These are phyloP conservation scores for Venturia carpophila DNA, from an alignment of 2,329 filamentous ascomycete species.

Conservation along the genomic window DNA sequence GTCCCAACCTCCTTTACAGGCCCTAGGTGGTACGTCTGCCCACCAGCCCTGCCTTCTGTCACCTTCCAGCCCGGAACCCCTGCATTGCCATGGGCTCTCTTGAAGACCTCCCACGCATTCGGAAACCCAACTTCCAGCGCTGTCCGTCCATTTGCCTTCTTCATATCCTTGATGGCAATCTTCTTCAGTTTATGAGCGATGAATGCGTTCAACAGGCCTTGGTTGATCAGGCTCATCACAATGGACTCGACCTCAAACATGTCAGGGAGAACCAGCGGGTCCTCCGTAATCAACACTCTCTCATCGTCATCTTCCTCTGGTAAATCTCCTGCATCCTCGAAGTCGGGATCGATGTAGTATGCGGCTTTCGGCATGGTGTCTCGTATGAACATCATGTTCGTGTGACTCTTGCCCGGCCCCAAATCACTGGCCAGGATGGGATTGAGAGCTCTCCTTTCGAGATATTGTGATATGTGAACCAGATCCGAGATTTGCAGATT, in stretches of 20 bases:
- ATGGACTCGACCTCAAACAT: conserved; percentile 67
- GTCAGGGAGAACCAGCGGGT: conserved; percentile 35
- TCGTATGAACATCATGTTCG: conserved; percentile 40
- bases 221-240: conserved; percentile 66
- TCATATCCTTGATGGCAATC: conserved; percentile 78
- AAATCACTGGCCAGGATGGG: conserved; percentile 27
- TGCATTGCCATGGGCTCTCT: conserved; percentile 34
- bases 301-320: conserved; percentile 24
- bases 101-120: conserved; percentile 14
- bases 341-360: conserved; percentile 39
- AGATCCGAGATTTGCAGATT: conserved; percentile 67
- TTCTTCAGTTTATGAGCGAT: conserved; percentile 67
- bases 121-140: conserved; percentile 69
- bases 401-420: conserved; percentile 34
- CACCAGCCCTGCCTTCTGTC: conserved; percentile 21
- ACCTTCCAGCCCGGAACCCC: conserved; percentile 71
- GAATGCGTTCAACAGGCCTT: conserved; percentile 76
- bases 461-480: conserved; percentile 42
- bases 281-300: neutral
- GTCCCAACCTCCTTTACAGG: neutral
- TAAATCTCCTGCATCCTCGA: conserved; percentile 25
- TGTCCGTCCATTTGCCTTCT: conserved; percentile 55
- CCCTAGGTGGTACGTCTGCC: neutral
- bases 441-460: conserved; percentile 46
- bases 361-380: conserved; percentile 39